These are phyloP conservation scores for Fraxinus quadrangulata DNA, from an alignment of 257 asterid species.

Conservation along the genomic window DNA sequence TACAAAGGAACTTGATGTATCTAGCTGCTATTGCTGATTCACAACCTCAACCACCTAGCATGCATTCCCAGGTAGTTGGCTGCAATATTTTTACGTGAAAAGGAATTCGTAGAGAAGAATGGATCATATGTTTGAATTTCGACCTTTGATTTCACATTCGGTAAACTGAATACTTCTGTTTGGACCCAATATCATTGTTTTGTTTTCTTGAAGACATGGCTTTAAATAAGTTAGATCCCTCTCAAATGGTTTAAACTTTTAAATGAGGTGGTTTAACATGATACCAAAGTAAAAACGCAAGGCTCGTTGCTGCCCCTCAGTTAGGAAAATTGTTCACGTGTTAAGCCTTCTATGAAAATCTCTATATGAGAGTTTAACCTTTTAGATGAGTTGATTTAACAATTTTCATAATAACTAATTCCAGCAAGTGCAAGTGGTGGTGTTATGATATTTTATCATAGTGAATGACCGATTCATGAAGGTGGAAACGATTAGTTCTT, in stretches of 20 bases:
- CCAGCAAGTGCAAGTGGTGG: neutral
- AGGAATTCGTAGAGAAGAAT: neutral
- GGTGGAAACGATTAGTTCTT: neutral
- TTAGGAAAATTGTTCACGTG: too few relatives aligned
- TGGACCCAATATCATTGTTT: neutral
- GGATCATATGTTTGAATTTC: neutral
- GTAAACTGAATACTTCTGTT: neutral
- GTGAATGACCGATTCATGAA: neutral
- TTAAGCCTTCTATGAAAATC: neutral
- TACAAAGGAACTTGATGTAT: constrained; percentile 92
- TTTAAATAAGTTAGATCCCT: neutral
- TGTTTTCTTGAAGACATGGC: neutral
- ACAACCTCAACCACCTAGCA: constrained; percentile 81
- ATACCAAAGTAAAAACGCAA: too few relatives aligned
- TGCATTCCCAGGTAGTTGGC: constrained; percentile 79
- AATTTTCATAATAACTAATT: neutral
- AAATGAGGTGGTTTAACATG: neutral
- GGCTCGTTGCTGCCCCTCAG: neutral
- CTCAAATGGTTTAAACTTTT: neutral
- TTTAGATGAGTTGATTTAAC: too few relatives aligned
- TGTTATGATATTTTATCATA: neutral
- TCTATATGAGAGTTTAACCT: neutral
- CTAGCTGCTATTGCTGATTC: constrained; percentile 98
- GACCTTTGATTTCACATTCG: neutral
- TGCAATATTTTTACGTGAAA: neutral